A percentile compares a stretch with the other conserved stretches of the same genome.
Evolutionary conservation across 495 filamentous ascomycete species (phyloP).

Genomic region (Hyaloscypha variabilis): DNA sequence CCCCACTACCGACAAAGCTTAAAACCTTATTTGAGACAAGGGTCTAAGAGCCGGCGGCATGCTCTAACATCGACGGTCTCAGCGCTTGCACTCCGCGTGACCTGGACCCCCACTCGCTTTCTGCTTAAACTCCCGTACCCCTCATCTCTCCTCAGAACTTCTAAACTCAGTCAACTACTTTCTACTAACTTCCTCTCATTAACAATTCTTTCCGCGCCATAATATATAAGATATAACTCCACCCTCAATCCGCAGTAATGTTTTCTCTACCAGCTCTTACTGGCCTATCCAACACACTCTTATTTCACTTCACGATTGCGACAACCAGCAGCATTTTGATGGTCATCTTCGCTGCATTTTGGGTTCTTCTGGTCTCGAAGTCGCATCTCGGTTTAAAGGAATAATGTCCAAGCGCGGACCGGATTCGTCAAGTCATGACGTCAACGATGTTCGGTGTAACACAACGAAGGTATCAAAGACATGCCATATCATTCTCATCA

Average conservation of each 20-base stretch:
- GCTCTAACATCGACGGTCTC: conserved; percentile 12
- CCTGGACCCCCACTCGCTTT: too few species aligned
- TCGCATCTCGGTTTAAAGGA: conserved; percentile 1
- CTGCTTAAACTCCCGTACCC: too few species aligned
- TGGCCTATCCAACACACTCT: background rate
- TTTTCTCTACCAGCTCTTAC: background rate
- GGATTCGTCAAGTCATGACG: background rate
- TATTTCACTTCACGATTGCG: conserved; percentile 18
- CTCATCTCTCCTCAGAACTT: background rate
- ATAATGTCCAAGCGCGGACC: background rate
- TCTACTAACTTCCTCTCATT: too few species aligned
- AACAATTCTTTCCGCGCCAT: too few species aligned
- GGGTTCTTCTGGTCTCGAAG: conserved; percentile 14
- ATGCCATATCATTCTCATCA: too few species aligned
- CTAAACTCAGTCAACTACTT: too few species aligned
- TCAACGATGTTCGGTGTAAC: background rate
- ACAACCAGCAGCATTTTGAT: conserved; percentile 14
- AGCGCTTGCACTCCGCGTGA: background rate
- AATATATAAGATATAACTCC: too few species aligned
- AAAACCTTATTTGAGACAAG: conserved; percentile 10
- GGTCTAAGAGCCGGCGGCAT: background rate
- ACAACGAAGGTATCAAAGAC: background rate
- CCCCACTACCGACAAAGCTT: background rate
- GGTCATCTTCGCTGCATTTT: conserved; percentile 19
- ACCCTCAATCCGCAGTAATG: background rate